Evolutionary conservation across 2,329 filamentous ascomycete genomes (phyloP), one percentile per base, ranked within the genome.

Genomic region (Arachnomyces sp.): DNA sequence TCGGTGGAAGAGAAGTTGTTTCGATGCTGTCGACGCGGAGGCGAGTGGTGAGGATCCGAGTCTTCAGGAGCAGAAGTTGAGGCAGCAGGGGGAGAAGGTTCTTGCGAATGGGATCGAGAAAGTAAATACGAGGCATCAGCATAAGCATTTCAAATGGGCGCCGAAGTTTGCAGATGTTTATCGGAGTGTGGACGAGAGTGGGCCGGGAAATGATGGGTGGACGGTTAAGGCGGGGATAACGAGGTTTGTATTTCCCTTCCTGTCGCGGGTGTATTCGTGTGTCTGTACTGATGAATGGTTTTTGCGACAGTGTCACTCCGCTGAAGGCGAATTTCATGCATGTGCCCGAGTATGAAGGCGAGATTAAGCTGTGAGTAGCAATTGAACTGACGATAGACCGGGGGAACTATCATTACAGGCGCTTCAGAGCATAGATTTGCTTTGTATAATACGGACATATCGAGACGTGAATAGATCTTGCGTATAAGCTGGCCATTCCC

Each of bases 141-240:
- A 94, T 62, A 86, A 85, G 60, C 85, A 93, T 63, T 96, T 95
- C 72, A 93, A 90, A 65, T 96, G 92, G 92, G 80, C 85, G 35
- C 92, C 90, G 2, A 78, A 78, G 47, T 92, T 96, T 63, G 73
- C 77, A 28, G 89, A 94, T 62, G 87, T 96, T 2, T 87, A 87
- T 62, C 78, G 84, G 57, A 89, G 84, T 50, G 88, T 95, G n/a
- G 79, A 88, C 51, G 77, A 83, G 48, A 80, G 82, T 30, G 70
- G 72, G 25, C 84, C 86, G 3, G 88, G 88, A 3, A 93, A 87
- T 57, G 92, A 98, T 63, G 92, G 90, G 4, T 95, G 90, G 87
- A 82, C 82, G 28, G 86, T 98, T 16, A 84, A 84, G 59, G 81
- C 94, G 59, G 86, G 87, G 18, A 79, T 83, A 62, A 93, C 90